Conservation (phyloP, 2,329 filamentous ascomycete genomes). For the Colletotrichum incanum region DNA sequence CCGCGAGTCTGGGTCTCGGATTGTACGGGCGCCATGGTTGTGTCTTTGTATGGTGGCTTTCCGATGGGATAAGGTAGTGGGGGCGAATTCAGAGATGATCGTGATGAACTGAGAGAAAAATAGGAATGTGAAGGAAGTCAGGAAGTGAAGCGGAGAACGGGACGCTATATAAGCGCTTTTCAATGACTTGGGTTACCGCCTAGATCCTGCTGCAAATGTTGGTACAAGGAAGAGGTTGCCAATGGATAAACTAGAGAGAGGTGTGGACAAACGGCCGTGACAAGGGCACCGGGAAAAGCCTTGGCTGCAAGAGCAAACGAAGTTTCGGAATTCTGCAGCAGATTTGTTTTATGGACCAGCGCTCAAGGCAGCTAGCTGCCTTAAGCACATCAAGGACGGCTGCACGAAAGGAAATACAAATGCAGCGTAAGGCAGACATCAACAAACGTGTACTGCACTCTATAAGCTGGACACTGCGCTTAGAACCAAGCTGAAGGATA, state of each 20-base stretch:
- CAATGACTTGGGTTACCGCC: neutral
- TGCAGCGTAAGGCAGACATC: too few relatives aligned
- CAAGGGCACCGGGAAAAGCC: neutral
- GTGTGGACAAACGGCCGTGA: neutral
- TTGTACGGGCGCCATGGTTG: conserved; percentile 18
- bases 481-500: neutral
- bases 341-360: neutral
- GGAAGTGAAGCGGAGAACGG: neutral
- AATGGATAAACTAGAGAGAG: neutral
- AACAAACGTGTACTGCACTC: neutral
- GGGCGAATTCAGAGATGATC: neutral
- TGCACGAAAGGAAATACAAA: neutral
- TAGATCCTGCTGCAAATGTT: neutral
- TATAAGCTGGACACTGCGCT: neutral
- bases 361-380: neutral
- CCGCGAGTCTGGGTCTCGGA: conserved; percentile 7
- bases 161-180: neutral
- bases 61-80: neutral
- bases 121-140: neutral
- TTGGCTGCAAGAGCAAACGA: neutral
- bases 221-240: neutral
- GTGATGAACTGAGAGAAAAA: neutral
- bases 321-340: neutral
- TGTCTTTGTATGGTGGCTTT: neutral
- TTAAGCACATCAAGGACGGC: neutral